phyloP scores from a whole-genome alignment of 2,329 filamentous ascomycete genomes.

The Pseudocercospora eumusae region DNA sequence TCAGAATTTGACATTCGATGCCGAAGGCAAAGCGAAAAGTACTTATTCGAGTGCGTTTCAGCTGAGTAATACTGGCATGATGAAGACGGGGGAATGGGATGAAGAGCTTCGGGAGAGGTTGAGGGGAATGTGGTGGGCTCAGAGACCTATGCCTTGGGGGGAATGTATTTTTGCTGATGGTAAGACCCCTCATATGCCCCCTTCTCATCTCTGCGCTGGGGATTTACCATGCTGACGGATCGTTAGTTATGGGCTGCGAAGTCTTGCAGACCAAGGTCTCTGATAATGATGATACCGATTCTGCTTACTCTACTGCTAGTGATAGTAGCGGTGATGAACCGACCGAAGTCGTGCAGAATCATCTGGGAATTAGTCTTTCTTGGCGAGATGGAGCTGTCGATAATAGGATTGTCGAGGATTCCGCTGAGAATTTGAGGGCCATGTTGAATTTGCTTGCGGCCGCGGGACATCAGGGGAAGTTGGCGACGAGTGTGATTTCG shows the following conservation, averaged over 20 bases:
- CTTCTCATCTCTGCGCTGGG: too few species aligned
- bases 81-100: background rate
- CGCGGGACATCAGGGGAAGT: background rate
- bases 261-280: background rate
- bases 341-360: background rate
- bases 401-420: background rate
- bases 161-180: background rate
- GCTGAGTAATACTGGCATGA: background rate
- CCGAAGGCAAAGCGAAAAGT: background rate
- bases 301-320: background rate
- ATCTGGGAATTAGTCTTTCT: background rate
- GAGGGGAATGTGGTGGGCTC: background rate
- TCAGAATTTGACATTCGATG: background rate
- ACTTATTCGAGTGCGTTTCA: background rate
- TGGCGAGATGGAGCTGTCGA: background rate
- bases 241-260: background rate
- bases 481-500: background rate
- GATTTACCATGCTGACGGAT: background rate
- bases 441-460: background rate
- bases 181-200: background rate
- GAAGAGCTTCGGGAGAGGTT: background rate
- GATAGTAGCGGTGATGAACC: background rate
- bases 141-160: conserved; percentile 3
- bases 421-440: background rate
- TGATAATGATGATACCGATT: background rate